Base-by-base conservation (phyloP, 2,329 filamentous ascomycete species). In the Ophiostoma sp. region DNA sequence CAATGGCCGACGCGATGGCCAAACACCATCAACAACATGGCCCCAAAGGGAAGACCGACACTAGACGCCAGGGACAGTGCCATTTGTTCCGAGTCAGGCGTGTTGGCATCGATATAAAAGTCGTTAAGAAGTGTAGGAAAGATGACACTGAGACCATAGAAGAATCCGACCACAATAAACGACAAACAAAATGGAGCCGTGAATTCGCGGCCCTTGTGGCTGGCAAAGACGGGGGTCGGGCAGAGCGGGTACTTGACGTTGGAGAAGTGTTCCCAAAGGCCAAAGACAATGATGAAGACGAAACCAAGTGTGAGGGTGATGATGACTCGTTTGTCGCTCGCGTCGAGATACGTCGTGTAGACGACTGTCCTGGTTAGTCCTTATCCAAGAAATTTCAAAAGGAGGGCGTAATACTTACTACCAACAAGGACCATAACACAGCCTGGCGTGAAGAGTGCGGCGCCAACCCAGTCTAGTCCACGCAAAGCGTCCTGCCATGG, bases 201-300 rank as follows among this genome's bases (percentile, higher is more conserved):
- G 12, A 74, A 72, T 19, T 72, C 70, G 5, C 85, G 79, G 0
- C 85, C 85, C 42, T 80, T 78, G 8, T 82, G 81, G 15, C 80
- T 79, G 1, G 82, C 82, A 76, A 87, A 87, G 75, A 87, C 79
- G 57, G 81, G 79, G 0, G 82, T 81, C 9, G 84, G 84, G 0
- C 83, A 84, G 3, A 86, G 78, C 0, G 80, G 82, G 50, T 80
- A 81, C 73, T 81, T 82, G n/a, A 80, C 74, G 2, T 55, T 71
- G 2, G 69, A 71, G 4, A 71, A 31, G 9, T 17, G 42, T n/a
- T 71, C 69, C 69, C 69, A 64, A 1, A 71, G 11, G 28, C 69
- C 69, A 33, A 71, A 71, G 11, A n/a, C 25, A 9, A 71, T 28
- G 28, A 71, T 28, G 19, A 71, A 25, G 0, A 12, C 57, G 25